These are phyloP conservation scores for Aspergillus arachidicola DNA, from an alignment of 2,329 filamentous ascomycete genomes.

Conservation along the genomic window DNA sequence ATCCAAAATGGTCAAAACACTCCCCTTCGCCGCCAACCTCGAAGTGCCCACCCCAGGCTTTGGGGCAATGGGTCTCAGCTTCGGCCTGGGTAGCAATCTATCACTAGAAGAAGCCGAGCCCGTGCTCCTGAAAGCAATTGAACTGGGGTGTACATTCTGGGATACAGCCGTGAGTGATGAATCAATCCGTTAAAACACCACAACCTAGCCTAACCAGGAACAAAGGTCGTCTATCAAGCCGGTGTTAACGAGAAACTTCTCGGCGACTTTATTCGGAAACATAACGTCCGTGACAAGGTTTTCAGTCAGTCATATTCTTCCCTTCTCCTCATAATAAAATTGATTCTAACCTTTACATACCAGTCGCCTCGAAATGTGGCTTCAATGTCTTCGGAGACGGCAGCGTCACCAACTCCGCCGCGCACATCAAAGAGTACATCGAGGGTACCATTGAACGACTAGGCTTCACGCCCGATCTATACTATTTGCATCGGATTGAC, in stretches of 20 bases:
- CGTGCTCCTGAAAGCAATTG: conserved; percentile 53
- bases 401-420: conserved; percentile 48
- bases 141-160: conserved; percentile 51
- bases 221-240: conserved; percentile 49
- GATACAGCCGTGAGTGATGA: conserved; percentile 46
- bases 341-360: not conserved
- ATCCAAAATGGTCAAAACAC: conserved; percentile 43
- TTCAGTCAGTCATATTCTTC: conserved; percentile 40
- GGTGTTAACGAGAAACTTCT: conserved; percentile 55
- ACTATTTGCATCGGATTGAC: conserved; percentile 51
- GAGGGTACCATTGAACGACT: conserved; percentile 52
- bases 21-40: conserved; percentile 41
- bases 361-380: conserved; percentile 55
- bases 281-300: conserved; percentile 53
- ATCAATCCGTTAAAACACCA: fast-evolving
- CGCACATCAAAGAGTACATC: conserved; percentile 52
- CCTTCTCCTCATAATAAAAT: not conserved
- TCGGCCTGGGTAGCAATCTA: conserved; percentile 47
- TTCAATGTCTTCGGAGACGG: conserved; percentile 41
- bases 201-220: not conserved
- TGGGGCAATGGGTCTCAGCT: conserved; percentile 54
- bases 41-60: conserved; percentile 50
- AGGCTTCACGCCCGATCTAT: conserved; percentile 51
- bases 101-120: conserved; percentile 51
- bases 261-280: conserved; percentile 55